Conservation (phyloP, 2,329 filamentous ascomycete species). For the Lachnellula occidentalis region DNA sequence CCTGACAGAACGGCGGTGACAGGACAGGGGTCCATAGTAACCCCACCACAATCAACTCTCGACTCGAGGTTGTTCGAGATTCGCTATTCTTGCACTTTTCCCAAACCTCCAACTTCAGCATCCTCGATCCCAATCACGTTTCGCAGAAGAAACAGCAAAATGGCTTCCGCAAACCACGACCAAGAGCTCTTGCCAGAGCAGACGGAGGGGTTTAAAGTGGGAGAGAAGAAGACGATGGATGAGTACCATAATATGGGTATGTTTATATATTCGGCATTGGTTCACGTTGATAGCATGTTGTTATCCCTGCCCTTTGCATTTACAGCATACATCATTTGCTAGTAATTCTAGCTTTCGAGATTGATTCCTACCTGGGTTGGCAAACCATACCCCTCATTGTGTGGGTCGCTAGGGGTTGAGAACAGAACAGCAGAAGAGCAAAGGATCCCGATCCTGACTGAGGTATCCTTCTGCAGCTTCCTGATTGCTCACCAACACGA, state of each 20-base stretch:
- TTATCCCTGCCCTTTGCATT: background rate
- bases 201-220: slow-evolving; percentile 96
- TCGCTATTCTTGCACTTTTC: background rate
- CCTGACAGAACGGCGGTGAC: slow-evolving; percentile 9
- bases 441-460: no score
- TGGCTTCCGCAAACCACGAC: slow-evolving; percentile 48
- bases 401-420: no score
- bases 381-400: no score
- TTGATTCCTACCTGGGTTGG: no score
- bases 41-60: slow-evolving; percentile 9
- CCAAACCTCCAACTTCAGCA: background rate
- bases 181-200: slow-evolving; percentile 83
- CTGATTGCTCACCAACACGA: background rate
- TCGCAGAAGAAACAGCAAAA: slow-evolving; percentile 10
- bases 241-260: slow-evolving; percentile 91
- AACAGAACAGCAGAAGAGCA: no score
- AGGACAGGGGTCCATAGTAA: slow-evolving; percentile 7
- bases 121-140: background rate
- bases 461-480: no score
- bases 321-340: background rate
- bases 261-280: slow-evolving; percentile 28
- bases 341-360: background rate
- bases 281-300: background rate
- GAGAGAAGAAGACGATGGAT: slow-evolving; percentile 95
- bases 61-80: background rate